phyloP scores from a whole-genome alignment of 257 asterid species.

The Primulina eburnea region DNA sequence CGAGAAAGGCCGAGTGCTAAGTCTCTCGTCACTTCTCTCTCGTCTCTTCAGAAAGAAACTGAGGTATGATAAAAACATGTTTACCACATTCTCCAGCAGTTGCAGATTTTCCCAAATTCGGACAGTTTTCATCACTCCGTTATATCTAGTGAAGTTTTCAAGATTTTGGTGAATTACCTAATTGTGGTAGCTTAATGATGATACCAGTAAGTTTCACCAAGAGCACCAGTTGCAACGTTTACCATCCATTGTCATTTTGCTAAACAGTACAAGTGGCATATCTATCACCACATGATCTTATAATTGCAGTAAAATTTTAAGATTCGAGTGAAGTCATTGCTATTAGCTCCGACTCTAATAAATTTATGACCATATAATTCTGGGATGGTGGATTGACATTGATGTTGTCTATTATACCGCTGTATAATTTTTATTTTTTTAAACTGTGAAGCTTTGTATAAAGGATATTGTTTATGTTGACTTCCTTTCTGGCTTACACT shows the following conservation, averaged over 20 bases:
- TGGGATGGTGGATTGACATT: background rate
- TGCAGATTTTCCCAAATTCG: background rate
- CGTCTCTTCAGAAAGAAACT: slow-evolving; percentile 77
- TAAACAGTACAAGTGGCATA: too few relatives aligned
- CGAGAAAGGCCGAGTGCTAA: slow-evolving; percentile 88
- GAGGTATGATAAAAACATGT: slow-evolving; percentile 46
- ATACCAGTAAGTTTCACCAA: too few relatives aligned
- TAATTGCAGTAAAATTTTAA: too few relatives aligned
- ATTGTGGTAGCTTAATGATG: background rate
- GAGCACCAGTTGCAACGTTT: too few relatives aligned
- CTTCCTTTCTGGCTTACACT: background rate
- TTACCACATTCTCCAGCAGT: background rate
- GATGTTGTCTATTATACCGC: background rate
- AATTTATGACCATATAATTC: too few relatives aligned
- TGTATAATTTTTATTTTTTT: too few relatives aligned
- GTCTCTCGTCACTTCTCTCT: slow-evolving; percentile 59
- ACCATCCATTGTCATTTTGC: too few relatives aligned
- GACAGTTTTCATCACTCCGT: background rate
- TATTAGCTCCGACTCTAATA: too few relatives aligned
- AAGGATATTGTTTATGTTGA: background rate
- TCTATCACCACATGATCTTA: too few relatives aligned
- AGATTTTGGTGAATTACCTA: background rate
- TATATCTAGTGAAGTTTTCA: background rate
- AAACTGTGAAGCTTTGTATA: background rate
- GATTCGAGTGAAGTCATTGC: too few relatives aligned